Conservation (phyloP, 2,329 filamentous ascomycete species). For the Pezicula neosporulosa region DNA sequence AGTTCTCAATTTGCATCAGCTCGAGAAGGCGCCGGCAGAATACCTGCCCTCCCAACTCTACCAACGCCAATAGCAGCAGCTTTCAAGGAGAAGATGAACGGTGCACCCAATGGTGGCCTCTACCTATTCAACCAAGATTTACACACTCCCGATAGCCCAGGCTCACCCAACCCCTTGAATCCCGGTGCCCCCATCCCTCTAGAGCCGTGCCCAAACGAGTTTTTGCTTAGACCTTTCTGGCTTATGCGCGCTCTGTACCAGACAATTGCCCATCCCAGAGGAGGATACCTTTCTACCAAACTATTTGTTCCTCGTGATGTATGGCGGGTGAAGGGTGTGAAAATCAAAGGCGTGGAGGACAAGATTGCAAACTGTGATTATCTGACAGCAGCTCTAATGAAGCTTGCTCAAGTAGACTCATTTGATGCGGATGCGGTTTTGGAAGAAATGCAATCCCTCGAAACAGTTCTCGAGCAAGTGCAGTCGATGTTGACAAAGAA, state of each 20-base stretch:
- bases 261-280: conserved; percentile 84
- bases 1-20: conserved; percentile 42
- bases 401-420: conserved; percentile 79
- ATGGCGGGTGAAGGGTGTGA: conserved; percentile 91
- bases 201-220: conserved; percentile 87
- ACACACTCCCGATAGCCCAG: conserved; percentile 61
- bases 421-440: conserved; percentile 88
- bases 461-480: conserved; percentile 81
- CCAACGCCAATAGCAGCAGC: conserved; percentile 65
- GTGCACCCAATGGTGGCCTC: conserved; percentile 61
- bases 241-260: conserved; percentile 93
- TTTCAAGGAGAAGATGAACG: conserved; percentile 55
- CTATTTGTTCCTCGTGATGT: conserved; percentile 90
- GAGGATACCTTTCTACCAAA: conserved; percentile 87
- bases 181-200: conserved; percentile 70
- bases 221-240: conserved; percentile 94
- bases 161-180: conserved; percentile 60
- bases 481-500: conserved; percentile 75
- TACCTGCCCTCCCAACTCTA: conserved; percentile 56
- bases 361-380: conserved; percentile 91
- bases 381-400: conserved; percentile 82
- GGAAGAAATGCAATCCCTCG: conserved; percentile 90
- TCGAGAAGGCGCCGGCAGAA: conserved; percentile 40
- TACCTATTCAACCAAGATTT: conserved; percentile 84
- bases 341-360: conserved; percentile 86